phyloP scores from a whole-genome alignment of 176 grass and related monocot species.

The Ensete glaucum region DNA sequence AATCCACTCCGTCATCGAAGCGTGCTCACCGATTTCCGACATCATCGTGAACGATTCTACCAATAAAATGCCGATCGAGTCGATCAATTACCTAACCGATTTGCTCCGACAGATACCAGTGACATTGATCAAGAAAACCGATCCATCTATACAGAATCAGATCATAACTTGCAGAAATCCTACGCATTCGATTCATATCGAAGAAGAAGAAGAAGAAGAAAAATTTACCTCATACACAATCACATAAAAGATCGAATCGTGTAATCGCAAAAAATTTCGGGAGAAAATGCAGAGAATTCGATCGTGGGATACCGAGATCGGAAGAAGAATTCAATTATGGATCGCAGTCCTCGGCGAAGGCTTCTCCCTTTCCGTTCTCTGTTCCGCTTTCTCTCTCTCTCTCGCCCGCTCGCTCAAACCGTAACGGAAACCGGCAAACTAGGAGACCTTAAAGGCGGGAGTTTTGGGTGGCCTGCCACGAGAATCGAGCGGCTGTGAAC shows the following conservation, averaged over 20 bases:
- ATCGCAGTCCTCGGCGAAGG: no score
- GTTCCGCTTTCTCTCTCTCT: not conserved
- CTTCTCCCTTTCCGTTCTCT: no score
- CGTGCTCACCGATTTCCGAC: conserved; percentile 55
- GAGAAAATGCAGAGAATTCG: not conserved
- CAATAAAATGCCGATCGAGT: not conserved
- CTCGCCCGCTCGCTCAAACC: not conserved
- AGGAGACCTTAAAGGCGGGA: not conserved
- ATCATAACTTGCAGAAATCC: not conserved
- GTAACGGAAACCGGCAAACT: not conserved
- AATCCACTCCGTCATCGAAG: conserved; percentile 49
- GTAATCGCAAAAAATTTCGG: no score
- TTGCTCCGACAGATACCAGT: no score
- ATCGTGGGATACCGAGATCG: not conserved
- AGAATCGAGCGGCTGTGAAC: not conserved
- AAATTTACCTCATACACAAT: no score
- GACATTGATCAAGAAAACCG: not conserved
- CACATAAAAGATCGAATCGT: no score
- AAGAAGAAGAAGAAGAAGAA: not conserved
- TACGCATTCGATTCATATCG: not conserved
- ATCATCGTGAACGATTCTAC: conserved; percentile 32
- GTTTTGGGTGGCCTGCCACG: not conserved
- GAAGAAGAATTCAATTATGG: not conserved
- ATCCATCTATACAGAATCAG: not conserved
- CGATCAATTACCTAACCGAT: not conserved